Base-by-base conservation (phyloP, 139 green algal genomes). In the Chlorella sp. region DNA sequence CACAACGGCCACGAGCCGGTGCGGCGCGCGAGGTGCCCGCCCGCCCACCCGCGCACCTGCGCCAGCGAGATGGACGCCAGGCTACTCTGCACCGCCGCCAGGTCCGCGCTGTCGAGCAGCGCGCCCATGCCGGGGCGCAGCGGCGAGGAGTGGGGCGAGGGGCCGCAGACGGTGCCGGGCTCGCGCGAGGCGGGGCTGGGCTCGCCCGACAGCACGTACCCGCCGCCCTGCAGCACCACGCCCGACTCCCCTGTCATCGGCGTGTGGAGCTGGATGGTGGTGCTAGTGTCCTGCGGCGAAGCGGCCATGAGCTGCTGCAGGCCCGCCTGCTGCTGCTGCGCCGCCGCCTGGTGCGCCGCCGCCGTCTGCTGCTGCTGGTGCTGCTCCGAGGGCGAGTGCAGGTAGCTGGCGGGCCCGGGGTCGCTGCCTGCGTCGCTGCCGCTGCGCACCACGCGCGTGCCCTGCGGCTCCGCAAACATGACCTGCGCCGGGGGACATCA, bases 401-500 rank as follows among this genome's bases (percentile, higher is more conserved):
- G 41, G 64, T 56, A 71, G 14, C 53, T 40, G 53, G 38, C 66
- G 19, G 65, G n/a, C n/a, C n/a, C n/a, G n/a, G n/a, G n/a, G n/a
- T n/a, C n/a, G n/a, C n/a, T n/a, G n/a, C n/a, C n/a, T n/a, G n/a
- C n/a, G n/a, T n/a, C n/a, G 46, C 46, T 36, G 46, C 67, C 42
- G 17, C 41, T 41, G n/a, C 14, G 51, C 69, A 75, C 53, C 38
- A 60, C 40, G 25, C 51, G 71, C 6, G 36, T 65, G 33, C 83
- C 63, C 36, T 84, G 75, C 0, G 83, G 83, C 71, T 89, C 85
- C 3, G 85, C 85, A 77, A 77, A 90, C 79, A 89, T 84, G 35
- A 87, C 83, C 80, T 85, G 74, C 41, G 29, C n/a, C n/a, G n/a
- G n/a, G n/a, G n/a, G n/a, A n/a, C n/a, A n/a, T n/a, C n/a, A n/a